These are phyloP conservation scores for Fusarium albosuccineum DNA, from an alignment of 2,329 filamentous ascomycete species.

Conservation along the genomic window DNA sequence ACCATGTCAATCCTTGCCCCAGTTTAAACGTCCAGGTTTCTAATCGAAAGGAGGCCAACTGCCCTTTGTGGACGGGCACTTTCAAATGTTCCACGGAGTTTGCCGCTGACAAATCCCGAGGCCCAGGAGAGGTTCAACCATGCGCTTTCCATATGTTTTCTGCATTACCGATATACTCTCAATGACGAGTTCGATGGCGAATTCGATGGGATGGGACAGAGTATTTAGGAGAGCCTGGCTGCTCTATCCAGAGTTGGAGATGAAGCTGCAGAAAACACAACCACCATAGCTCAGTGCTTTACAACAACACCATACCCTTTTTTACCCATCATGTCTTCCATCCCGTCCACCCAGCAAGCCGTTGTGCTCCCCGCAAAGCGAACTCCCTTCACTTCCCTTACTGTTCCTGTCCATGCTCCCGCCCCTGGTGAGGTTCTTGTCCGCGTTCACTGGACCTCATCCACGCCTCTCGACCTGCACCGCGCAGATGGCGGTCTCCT, in stretches of 20 bases:
- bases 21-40: background rate
- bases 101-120: constrained; percentile 3
- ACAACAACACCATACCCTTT: background rate
- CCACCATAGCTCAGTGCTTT: background rate
- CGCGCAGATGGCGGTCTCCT: constrained; percentile 71
- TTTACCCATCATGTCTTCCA: constrained; percentile 42
- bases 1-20: background rate
- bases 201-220: background rate
- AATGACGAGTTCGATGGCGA: background rate
- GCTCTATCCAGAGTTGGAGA: background rate
- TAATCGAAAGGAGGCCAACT: background rate
- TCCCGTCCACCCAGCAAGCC: constrained; percentile 74
- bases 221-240: background rate
- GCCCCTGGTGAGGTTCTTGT: constrained; percentile 64
- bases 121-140: too few species aligned
- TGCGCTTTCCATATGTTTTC: too few species aligned
- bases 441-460: constrained; percentile 69
- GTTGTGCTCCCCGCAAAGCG: constrained; percentile 68
- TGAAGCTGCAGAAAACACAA: background rate
- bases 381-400: constrained; percentile 66
- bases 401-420: constrained; percentile 57
- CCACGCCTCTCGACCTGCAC: constrained; percentile 72
- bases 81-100: background rate
- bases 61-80: background rate
- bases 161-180: background rate